Evolutionary conservation across 129 eudicot genomes (phyloP), one percentile per base, ranked within the genome.

Genomic region (Erigeron canadensis): DNA sequence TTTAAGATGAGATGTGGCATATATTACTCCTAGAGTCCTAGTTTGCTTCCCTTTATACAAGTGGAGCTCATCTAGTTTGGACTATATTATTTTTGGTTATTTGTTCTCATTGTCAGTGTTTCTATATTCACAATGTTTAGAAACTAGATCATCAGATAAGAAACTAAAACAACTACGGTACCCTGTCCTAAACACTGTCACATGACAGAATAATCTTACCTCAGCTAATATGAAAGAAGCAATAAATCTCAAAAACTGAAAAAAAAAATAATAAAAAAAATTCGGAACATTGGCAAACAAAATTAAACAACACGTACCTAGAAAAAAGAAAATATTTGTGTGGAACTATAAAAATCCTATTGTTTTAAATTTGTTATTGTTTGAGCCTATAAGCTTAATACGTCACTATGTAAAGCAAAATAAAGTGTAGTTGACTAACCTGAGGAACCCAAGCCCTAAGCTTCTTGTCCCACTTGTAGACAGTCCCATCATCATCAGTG

Each of bases 391-490:
- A 41, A 2, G 60, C 60, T 53, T 17, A 2, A 21, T 12, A 8
- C n/a, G 65, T 56, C 21, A 47, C 78, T 22, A 55, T 61, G 13
- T 46, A 63, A 57, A 17, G 21, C 5, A 48, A 44, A 18, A 53
- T 50, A 38, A 19, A 48, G 28, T 65, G 40, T 39, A 21, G 45
- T 65, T 54, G 50, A 73, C 86, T 37, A 66, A 94, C 98, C 96
- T 94, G 98, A 72, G 98, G 98, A 70, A 89, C 96, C 98, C 98
- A 94, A 65, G 81, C 95, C 87, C 88, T 77, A 53, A 89, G 90
- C 22, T 61, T 79, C 76, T 84, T 84, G 71, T 94, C 89, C 98
- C 98, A 94, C 83, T 87, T 94, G 87, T 94, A 94, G 22, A 67
- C 70, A 9, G 98, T 94, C 77, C 98, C 98, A 79, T 94, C 98